Evolutionary conservation across 306 rosid species (phyloP), one percentile per base, ranked within the genome.

Genomic region (Spatholobus suberectus): DNA sequence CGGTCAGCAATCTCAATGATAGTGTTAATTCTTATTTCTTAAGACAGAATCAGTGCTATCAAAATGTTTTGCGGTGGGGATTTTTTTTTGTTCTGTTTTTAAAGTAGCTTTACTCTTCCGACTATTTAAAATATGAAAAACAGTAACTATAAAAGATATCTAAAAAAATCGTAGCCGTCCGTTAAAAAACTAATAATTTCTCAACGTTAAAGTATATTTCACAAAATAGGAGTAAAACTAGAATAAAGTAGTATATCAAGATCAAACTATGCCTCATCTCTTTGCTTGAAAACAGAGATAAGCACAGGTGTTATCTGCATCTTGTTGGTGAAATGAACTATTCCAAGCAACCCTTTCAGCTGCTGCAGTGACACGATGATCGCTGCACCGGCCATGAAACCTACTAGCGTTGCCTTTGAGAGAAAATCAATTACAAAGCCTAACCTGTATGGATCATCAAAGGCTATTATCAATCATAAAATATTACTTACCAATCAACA

Each of bases 371-470:
- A 91, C 62, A 96, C 99, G 80, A 96, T 94, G 29, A 96, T 92
- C 6, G 99, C 98, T n/a, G 99, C 97, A 18, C 99, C 99, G 0
- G 97, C 99, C 95, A 91, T 96, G 87, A 96, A 94, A 21, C 98
- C 99, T 43, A 96, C 92, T 29, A 96, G 67, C 6, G 99, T 96
- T 78, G 99, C 95, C 90, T 92, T 96, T 54, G 99, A 94, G 26
- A 96, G 92, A 90, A 96, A 96, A 87, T 96, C 98, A 27, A 96
- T 96, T 26, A 96, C 84, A 88, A 96, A 94, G 0, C 99, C 99
- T 61, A 96, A 75, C 88, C 99, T 96, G 93, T 52, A 1, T 58
- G 15, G 27, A 44, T 43, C 78, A 77, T 66, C 79, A 63, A 51
- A 44, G 35, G 46, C 62, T 76, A 59, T 23, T 84, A 44, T 71